phyloP scores from a whole-genome alignment of 108 stramenopile species.

The Cyclotella choctawhatcheeana region DNA sequence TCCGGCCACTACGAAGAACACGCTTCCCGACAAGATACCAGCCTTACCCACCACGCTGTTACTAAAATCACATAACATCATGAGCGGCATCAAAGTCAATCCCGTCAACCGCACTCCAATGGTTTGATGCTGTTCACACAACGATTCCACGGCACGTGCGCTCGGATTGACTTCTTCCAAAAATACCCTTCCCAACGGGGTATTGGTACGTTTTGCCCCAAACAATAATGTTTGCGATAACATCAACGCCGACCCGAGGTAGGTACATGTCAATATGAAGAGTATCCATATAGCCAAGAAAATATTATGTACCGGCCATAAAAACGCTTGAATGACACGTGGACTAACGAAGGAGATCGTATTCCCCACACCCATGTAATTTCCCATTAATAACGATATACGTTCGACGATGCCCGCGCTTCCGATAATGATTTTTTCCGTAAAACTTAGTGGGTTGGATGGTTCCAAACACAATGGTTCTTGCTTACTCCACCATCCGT shows the following conservation, averaged over 20 bases:
- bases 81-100: conserved; percentile 67
- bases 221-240: conserved; percentile 67
- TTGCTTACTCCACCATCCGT: conserved; percentile 88
- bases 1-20: conserved; percentile 38
- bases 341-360: conserved; percentile 39
- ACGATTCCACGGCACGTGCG: conserved; percentile 46
- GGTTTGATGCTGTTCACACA: conserved; percentile 79
- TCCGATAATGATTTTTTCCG: conserved; percentile 62
- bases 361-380: conserved; percentile 33
- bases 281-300: conserved; percentile 78
- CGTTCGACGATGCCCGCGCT: conserved; percentile 65
- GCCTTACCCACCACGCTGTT: conserved; percentile 37
- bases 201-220: conserved; percentile 75
- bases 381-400: conserved; percentile 45
- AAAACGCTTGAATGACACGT: conserved; percentile 64
- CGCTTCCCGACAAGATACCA: conserved; percentile 42
- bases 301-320: conserved; percentile 87
- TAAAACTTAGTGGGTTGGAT: conserved; percentile 55
- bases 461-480: conserved; percentile 73
- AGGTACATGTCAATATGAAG: conserved; percentile 64
- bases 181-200: conserved; percentile 59
- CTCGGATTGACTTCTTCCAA: conserved; percentile 58
- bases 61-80: conserved; percentile 42
- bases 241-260: conserved; percentile 43
- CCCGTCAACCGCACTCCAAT: conserved; percentile 72